phyloP scores from a whole-genome alignment of 495 filamentous ascomycete genomes.

The Talaromyces adpressus region DNA sequence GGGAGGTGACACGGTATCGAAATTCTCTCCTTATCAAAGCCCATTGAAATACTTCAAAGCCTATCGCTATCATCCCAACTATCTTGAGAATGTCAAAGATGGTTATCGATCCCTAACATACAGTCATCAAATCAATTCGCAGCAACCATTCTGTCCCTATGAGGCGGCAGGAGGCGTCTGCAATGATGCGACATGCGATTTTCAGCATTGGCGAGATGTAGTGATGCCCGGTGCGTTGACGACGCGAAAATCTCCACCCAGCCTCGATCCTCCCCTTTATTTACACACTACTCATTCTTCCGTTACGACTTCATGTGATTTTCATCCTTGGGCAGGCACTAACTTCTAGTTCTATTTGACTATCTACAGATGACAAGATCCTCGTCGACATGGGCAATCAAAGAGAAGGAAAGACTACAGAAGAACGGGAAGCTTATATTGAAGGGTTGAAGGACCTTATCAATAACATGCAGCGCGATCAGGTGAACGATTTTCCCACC shows the following conservation, averaged over 20 bases:
- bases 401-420: conserved; percentile 59
- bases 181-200: conserved; percentile 60
- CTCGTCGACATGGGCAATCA: conserved; percentile 73
- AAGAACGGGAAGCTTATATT: conserved; percentile 65
- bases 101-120: conserved; percentile 89
- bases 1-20: conserved; percentile 10
- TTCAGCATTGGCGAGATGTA: conserved; percentile 78
- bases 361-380: conserved; percentile 72
- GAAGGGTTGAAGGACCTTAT: conserved; percentile 71
- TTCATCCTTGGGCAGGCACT: conserved; percentile 40
- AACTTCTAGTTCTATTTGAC: conserved; percentile 48
- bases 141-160: conserved; percentile 63
- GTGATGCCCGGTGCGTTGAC: conserved; percentile 71
- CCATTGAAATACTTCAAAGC: conserved; percentile 76
- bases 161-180: conserved; percentile 71
- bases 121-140: conserved; percentile 76
- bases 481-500: conserved; percentile 71
- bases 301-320: conserved; percentile 7
- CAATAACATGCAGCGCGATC: conserved; percentile 62
- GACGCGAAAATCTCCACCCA: conserved; percentile 25
- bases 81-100: conserved; percentile 56
- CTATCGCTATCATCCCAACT: conserved; percentile 82
- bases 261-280: conserved; percentile 17
- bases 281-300: conserved; percentile 6
- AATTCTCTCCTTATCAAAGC: conserved; percentile 72